Base-by-base conservation (phyloP, 148 eudicot species). In the Heliosperma pusillum region DNA sequence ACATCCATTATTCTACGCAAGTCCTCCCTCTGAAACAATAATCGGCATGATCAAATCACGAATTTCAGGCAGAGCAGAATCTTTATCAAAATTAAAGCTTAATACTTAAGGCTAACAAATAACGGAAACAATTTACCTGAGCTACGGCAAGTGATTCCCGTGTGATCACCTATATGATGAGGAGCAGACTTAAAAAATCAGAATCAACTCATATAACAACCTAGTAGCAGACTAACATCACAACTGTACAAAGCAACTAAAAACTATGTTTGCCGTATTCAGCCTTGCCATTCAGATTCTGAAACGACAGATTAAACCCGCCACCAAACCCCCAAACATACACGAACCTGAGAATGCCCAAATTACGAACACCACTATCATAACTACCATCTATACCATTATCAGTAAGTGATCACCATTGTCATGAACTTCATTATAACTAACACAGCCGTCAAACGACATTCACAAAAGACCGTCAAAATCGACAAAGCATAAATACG, bases 1-100 rank as follows among this genome's bases (percentile, higher is more conserved):
- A 89, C 66, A 44, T 91, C 93, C 91, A 89, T 87, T 74, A 86
- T 86, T 73, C 82, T 89, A 64, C 79, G 85, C 84, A 91, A 80
- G 71, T 91, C 97, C 70, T 85, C 93, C 67, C 70, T 87, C 93
- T 91, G 84, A 74, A 74, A 10, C 67, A 56, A 69, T 55, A 72
- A 7, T 21, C 25, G 22, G 52, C 63, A 64, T 36, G 42, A 56
- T 26, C 63, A 62, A 19, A 17, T 56, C 67, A 57, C 36, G 42
- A 7, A 3, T 44, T 58, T 30, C 69, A 79, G 24, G 10, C 36
- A 59, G 7, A 17, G 6, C 45, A 53, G 69, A 27, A 27, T 27
- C 20, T 27, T 63, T 16, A 9, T 24, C 17, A 33, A 66, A 66
- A 33, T 3, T n/a, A 17, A 36, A 62, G 26, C 33, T 45, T 15